Conservation (phyloP, 352 stramenopile genomes). For the Phytophthora crassamura region DNA sequence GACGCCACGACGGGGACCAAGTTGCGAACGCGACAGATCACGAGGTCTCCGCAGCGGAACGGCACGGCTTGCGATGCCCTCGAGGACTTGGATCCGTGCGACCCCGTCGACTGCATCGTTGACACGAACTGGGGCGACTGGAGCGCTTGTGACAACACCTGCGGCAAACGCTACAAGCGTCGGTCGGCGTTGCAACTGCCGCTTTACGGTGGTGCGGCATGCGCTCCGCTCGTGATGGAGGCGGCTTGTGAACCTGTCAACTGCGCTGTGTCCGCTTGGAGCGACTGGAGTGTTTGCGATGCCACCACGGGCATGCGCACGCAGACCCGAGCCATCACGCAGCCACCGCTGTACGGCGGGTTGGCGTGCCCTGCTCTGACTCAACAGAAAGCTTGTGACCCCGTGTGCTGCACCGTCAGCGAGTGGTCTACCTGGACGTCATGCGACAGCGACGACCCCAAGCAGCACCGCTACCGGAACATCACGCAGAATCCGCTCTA, state of each 20-base stretch:
- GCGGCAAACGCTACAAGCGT: constrained; percentile 47
- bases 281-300: constrained; percentile 52
- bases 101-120: constrained; percentile 52
- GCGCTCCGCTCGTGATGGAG: constrained; percentile 38
- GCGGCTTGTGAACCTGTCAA: constrained; percentile 56
- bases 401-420: constrained; percentile 45
- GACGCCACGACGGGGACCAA: constrained; percentile 37
- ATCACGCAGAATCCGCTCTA: constrained; percentile 46
- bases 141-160: constrained; percentile 47
- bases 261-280: constrained; percentile 49
- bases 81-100: constrained; percentile 38
- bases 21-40: constrained; percentile 25
- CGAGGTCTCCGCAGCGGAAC: constrained; percentile 37
- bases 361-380: constrained; percentile 37
- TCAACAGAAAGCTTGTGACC: constrained; percentile 57
- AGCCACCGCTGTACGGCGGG: constrained; percentile 48
- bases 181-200: constrained; percentile 36
- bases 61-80: constrained; percentile 40
- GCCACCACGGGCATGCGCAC: constrained; percentile 44
- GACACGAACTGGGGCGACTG: constrained; percentile 51
- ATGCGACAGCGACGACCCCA: constrained; percentile 59
- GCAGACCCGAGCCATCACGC: constrained; percentile 40
- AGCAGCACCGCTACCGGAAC: constrained; percentile 44
- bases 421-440: constrained; percentile 58
- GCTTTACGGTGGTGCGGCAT: constrained; percentile 43